Conservation (phyloP, 306 rosid genomes). For the Datisca glomerata region DNA sequence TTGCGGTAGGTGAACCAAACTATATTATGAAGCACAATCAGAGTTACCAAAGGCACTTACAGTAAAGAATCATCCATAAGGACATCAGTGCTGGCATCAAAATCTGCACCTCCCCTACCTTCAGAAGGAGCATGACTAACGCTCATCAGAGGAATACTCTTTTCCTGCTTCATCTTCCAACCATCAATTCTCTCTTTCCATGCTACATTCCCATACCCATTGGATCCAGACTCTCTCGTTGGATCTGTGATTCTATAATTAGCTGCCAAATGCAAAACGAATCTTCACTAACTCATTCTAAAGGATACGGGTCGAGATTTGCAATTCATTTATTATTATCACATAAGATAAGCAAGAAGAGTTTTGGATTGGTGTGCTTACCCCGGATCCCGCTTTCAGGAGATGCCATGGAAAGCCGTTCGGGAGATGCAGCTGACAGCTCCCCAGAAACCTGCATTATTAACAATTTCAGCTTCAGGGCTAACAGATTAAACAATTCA, state of each 20-base stretch:
- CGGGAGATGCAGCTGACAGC: conserved; percentile 94
- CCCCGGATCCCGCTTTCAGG: conserved; percentile 68
- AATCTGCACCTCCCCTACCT: conserved; percentile 80
- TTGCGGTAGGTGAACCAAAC: too few relatives aligned
- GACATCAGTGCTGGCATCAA: conserved; percentile 92
- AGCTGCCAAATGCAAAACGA: conserved; percentile 38
- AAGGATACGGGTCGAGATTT: background rate
- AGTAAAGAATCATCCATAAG: conserved; percentile 73
- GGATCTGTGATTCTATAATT: conserved; percentile 70
- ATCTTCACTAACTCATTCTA: conserved; percentile 1
- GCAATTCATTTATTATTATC: background rate
- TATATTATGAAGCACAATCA: too few relatives aligned
- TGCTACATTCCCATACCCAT: conserved; percentile 87
- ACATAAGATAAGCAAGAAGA: conserved; percentile 6
- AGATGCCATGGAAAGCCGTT: conserved; percentile 86
- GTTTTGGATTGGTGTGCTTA: conserved; percentile 1
- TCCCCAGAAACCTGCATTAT: conserved; percentile 73
- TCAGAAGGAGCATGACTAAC: conserved; percentile 87
- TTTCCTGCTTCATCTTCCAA: conserved; percentile 98
- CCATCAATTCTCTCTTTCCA: conserved; percentile 99
- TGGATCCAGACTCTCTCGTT: conserved; percentile 36
- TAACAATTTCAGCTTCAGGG: conserved; percentile 7
- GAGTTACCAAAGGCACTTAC: conserved; percentile 57
- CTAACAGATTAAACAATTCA: too few relatives aligned
- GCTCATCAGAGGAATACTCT: conserved; percentile 78